Evolutionary conservation across 2,329 filamentous ascomycete species (phyloP), one percentile per base, ranked within the genome.

Genomic region (Colletotrichum falcatum): DNA sequence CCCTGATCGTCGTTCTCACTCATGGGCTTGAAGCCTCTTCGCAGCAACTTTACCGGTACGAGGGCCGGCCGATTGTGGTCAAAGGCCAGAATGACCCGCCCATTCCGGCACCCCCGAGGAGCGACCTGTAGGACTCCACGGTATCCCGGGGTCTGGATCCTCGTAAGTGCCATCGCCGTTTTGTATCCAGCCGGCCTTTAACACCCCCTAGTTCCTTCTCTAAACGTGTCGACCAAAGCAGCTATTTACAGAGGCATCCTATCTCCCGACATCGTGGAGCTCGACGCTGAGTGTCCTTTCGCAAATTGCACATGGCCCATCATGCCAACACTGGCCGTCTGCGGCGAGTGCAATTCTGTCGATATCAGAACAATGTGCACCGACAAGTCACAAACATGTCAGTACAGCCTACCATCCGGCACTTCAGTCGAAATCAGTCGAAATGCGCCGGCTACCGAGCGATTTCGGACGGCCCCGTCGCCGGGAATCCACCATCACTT

Each of bases 11-110:
- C 1, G 72, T 83, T 53, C 61, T 82, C 1, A 76, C 77, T 2
- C 78, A 80, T 30, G 79, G 79, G 3, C 81, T 83, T 44, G 80
- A 82, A 72, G 80, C 81, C 0, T 81, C 82, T 66, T 82, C 79
- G 1, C 79, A 81, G 66, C 77, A 81, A 72, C 81, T 82, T 76
- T 78, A 81, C 39, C 74, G 74, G 12, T 79, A 78, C 67, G 74
- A 79, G 26, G 74, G 79, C 23, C 63, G 70, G 18, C 78, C 78
- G 1, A 75, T 72, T 3, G 44, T 72, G 11, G 72, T 75, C 20
- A 60, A 67, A 9, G 75, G 74, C 37, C 65, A 67, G 0, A 68
- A 70, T 2, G 54, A 60, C 3, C 72, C 70, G 26, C 72, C 74
- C 0, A 75, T 77, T 7, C 77, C 76, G 1, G 73, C 76, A 9